Base-by-base conservation (phyloP, 805 yeast species). In the Teunomyces atbi region DNA sequence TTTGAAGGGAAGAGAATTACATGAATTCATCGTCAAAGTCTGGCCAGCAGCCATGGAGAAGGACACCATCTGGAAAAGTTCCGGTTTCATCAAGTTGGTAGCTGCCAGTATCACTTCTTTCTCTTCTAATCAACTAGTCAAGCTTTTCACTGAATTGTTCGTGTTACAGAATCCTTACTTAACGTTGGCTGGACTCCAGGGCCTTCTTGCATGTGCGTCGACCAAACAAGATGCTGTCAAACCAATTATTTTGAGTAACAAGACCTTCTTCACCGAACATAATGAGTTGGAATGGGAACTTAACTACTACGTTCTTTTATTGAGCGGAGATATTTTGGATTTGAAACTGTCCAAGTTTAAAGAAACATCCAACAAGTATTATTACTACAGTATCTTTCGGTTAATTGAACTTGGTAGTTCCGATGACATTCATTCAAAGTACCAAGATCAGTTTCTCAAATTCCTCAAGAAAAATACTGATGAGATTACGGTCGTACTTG, bases 1-100 rank as follows among this genome's bases (percentile, higher is more conserved):
- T 57, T 65, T 72, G 8, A 77, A 70, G 53, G 82, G 83, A 3
- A 78, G 91, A 69, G 89, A 83, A 45, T 65, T 80, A 21, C 62
- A 62, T 3, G 57, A 64, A 3, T 84, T 84, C 51, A 66, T 79
- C 42, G 59, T 66, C 6, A 51, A 51, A 1, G 61, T 72, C 10
- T 82, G 85, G 82, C 61, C 65, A 12, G 41, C 44, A 15, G 67
- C 58, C 6, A 52, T 66, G 11, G 32, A 50, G 8, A 46, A 41
- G 2, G 48, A 57, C 26, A 6, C 16, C 8, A 35, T 50, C 11
- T 70, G 73, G 73, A 44, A 48, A 10, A 47, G 59, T 6, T 36
- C 43, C 3, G 59, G 56, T 4, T 71, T 77, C 43, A 51, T 73
- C 1, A 44, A 58, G 1, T 50, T 61, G 5, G 69, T 81, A 2